Conservation (phyloP, 805 yeast species). For the Komagataella pseudopastoris region DNA sequence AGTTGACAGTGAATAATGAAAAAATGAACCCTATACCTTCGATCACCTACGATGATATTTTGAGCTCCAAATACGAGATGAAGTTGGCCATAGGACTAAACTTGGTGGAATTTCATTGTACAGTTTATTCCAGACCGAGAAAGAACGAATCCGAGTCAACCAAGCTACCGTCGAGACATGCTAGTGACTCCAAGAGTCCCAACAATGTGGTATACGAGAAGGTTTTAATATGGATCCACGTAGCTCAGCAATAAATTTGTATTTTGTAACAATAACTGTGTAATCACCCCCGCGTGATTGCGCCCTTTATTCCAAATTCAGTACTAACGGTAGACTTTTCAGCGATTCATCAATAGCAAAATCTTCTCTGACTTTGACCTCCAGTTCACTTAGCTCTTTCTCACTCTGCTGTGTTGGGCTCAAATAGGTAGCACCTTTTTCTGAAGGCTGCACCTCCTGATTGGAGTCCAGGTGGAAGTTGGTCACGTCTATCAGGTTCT, state of each 20-base stretch:
- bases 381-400: not conserved
- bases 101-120: constrained; percentile 23
- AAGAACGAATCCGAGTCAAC: constrained; percentile 7
- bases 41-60: constrained; percentile 16
- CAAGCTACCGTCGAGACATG: constrained; percentile 8
- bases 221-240: constrained; percentile 26
- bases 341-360: not conserved
- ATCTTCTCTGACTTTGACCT: not conserved
- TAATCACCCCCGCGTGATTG: no score
- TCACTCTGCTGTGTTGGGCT: not conserved
- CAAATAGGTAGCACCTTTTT: not conserved
- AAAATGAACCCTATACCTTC: constrained; percentile 28
- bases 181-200: constrained; percentile 7
- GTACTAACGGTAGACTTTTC: not conserved
- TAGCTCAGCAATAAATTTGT: constrained; percentile 10
- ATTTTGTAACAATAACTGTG: not conserved
- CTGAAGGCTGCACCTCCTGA: not conserved
- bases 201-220: constrained; percentile 17
- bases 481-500: constrained; percentile 15
- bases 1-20: constrained; percentile 30
- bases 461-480: constrained; percentile 4
- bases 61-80: constrained; percentile 25
- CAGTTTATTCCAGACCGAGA: constrained; percentile 14
- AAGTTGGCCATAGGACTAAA: constrained; percentile 34
- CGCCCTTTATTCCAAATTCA: not conserved